phyloP scores from a whole-genome alignment of 2,329 filamentous ascomycete species.

The Cladosporium sp. region DNA sequence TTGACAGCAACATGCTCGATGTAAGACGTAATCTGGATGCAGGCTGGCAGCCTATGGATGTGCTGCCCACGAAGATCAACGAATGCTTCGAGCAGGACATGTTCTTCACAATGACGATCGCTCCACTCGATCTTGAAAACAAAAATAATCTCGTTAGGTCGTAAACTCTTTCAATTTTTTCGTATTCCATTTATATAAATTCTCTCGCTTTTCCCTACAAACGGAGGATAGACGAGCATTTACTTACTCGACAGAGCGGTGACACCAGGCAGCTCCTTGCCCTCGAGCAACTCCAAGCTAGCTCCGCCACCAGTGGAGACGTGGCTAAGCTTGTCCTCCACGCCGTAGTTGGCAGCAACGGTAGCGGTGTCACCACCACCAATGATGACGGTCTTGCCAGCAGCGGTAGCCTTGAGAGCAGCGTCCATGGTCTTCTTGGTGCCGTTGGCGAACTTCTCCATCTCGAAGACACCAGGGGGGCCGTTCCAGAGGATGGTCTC shows the following conservation, averaged over 20 bases:
- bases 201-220: neutral
- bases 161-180: neutral
- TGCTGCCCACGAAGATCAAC: too few species aligned
- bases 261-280: conserved; percentile 95
- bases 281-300: conserved; percentile 91
- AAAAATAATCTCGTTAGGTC: neutral
- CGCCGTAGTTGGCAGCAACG: conserved; percentile 93
- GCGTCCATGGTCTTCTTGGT: conserved; percentile 91
- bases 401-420: conserved; percentile 73
- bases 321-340: conserved; percentile 95
- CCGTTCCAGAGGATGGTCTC: conserved; percentile 99
- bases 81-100: too few species aligned
- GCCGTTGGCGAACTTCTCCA: conserved; percentile 86
- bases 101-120: too few species aligned
- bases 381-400: conserved; percentile 95
- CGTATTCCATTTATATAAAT: neutral
- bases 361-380: conserved; percentile 97
- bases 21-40: too few species aligned
- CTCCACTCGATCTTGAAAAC: neutral
- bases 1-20: too few species aligned
- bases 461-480: conserved; percentile 94
- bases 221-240: neutral
- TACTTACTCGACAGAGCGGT: conserved; percentile 76
- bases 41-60: too few species aligned
- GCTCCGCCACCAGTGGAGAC: conserved; percentile 96